These are phyloP conservation scores for Phyllosticta paracitricarpa DNA, from an alignment of 2,329 filamentous ascomycete species.

Conservation along the genomic window DNA sequence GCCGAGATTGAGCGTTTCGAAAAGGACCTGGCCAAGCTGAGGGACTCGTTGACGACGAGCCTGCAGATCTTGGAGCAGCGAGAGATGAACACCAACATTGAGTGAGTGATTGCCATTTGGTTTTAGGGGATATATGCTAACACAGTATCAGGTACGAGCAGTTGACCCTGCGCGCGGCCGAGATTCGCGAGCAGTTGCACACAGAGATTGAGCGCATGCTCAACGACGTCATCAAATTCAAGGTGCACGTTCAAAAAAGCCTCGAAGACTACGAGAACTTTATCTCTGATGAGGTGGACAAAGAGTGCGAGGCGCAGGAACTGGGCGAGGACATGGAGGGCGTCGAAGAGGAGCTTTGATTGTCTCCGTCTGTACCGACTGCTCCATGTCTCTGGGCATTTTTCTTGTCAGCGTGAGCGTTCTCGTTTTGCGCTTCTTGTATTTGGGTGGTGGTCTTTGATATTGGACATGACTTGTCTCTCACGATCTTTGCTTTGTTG, in stretches of 20 bases:
- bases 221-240: constrained; percentile 97
- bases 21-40: constrained; percentile 92
- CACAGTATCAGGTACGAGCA: constrained; percentile 66
- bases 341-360: neutral
- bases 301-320: constrained; percentile 43
- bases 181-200: constrained; percentile 92
- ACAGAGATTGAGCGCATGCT: constrained; percentile 93
- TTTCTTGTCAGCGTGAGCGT: neutral
- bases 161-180: constrained; percentile 70
- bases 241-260: constrained; percentile 88
- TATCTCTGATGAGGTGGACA: constrained; percentile 83
- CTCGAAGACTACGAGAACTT: constrained; percentile 92
- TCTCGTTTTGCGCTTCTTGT: neutral
- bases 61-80: constrained; percentile 88
- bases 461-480: neutral
- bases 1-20: constrained; percentile 98
- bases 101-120: constrained; percentile 46
- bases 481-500: neutral
- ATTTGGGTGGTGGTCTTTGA: neutral
- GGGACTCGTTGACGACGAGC: constrained; percentile 69
- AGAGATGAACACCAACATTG: constrained; percentile 93
- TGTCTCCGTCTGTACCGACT: neutral
- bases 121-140: neutral
- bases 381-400: neutral
- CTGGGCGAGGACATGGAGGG: constrained; percentile 19